Conservation (phyloP, 768 basidiomycete genomes). For the Ephemerocybe angulata region DNA sequence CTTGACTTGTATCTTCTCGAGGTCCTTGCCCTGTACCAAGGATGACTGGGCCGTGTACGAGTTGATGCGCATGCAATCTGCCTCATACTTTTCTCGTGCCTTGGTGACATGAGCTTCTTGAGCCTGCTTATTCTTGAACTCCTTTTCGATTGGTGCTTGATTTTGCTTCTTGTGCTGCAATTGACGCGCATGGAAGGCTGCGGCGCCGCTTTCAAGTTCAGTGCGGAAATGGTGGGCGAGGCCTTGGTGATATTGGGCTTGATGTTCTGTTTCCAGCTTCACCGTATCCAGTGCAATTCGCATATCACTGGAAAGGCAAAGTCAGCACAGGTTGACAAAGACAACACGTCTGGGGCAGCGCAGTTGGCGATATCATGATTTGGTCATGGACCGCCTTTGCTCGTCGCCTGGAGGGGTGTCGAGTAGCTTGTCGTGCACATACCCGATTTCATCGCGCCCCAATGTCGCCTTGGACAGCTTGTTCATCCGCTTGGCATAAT, state of each 20-base stretch:
- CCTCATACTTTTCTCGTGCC: conserved; percentile 90
- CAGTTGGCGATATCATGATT: background rate
- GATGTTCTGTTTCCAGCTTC: conserved; percentile 78
- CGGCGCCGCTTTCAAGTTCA: conserved; percentile 67
- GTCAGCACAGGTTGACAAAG: background rate
- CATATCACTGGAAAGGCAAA: conserved; percentile 59
- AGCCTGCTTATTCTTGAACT: conserved; percentile 83
- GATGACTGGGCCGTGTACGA: conserved; percentile 89
- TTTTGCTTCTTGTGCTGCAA: conserved; percentile 68
- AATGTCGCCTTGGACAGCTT: conserved; percentile 74
- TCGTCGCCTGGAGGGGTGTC: background rate
- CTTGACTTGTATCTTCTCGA: conserved; percentile 85
- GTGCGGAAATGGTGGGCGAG: conserved; percentile 72
- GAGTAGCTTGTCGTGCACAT: conserved; percentile 32
- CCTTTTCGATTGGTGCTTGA: conserved; percentile 80
- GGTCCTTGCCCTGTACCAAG: conserved; percentile 87
- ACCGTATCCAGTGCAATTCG: conserved; percentile 78
- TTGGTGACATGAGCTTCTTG: conserved; percentile 85
- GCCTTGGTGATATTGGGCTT: conserved; percentile 66
- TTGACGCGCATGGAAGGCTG: conserved; percentile 60
- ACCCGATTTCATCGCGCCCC: conserved; percentile 94
- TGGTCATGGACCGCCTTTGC: background rate
- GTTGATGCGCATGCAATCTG: conserved; percentile 90
- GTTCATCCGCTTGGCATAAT: conserved; percentile 82
- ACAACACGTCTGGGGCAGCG: background rate